Conservation (phyloP, 306 rosid genomes). For the Cotoneaster glaucophyllus region DNA sequence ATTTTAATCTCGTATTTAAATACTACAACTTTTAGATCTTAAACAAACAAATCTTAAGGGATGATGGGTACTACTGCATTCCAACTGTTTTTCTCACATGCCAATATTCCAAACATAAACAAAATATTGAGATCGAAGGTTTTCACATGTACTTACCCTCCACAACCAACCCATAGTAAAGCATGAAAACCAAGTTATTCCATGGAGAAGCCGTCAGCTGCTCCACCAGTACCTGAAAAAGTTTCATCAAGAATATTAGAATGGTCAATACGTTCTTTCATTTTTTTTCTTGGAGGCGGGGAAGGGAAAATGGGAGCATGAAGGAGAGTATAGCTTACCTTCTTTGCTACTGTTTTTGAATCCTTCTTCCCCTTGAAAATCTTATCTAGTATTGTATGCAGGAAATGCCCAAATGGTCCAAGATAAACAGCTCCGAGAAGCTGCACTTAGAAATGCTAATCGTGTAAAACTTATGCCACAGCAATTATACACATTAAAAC, state of each 20-base stretch:
- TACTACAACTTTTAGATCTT: neutral
- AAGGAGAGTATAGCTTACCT: conserved; percentile 40
- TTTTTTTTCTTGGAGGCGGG: neutral
- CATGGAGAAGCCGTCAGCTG: conserved; percentile 83
- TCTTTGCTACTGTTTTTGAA: conserved; percentile 75
- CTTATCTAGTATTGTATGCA: conserved; percentile 57
- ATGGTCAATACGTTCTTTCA: neutral
- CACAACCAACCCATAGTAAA: conserved; percentile 66
- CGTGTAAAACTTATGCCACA: neutral
- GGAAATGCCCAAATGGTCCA: conserved; percentile 94
- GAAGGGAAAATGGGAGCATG: neutral
- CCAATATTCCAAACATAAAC: conserved; percentile 1
- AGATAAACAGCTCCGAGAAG: conserved; percentile 80
- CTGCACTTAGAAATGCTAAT: conserved; percentile 35
- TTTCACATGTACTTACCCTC: conserved; percentile 61
- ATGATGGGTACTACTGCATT: neutral
- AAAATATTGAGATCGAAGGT: conserved; percentile 3
- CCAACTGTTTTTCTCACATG: conserved; percentile 6
- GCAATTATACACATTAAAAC: neutral
- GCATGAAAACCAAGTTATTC: conserved; percentile 84
- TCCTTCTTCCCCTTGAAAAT: conserved; percentile 93
- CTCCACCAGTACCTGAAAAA: conserved; percentile 74
- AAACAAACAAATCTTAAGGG: neutral
- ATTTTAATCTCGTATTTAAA: neutral
- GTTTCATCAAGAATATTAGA: neutral